These are phyloP conservation scores for Fraxinus albicans DNA, from an alignment of 305 asterid genomes.

Conservation along the genomic window DNA sequence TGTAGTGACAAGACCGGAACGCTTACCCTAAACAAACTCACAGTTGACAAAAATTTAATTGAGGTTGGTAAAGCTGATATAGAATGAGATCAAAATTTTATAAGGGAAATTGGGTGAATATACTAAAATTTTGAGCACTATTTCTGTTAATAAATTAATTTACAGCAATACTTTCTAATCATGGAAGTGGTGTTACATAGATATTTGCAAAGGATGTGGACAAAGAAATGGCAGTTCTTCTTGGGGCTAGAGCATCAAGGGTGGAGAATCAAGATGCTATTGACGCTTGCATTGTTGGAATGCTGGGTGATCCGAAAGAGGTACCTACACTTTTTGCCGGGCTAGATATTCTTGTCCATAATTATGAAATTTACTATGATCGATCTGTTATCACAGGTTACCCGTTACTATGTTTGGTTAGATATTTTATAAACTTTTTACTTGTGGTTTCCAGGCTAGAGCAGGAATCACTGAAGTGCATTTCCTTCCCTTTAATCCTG, in stretches of 20 bases:
- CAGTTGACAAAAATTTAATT: slow-evolving; percentile 45
- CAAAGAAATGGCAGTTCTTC: slow-evolving; percentile 56
- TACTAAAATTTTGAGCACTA: neutral
- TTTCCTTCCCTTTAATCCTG: slow-evolving; percentile 54
- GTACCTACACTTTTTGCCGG: slow-evolving; percentile 25
- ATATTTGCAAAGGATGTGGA: slow-evolving; percentile 59
- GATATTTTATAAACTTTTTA: neutral
- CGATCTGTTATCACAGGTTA: neutral
- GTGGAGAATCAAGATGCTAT: slow-evolving; percentile 95
- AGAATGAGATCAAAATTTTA: neutral
- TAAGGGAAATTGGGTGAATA: neutral
- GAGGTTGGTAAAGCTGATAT: slow-evolving; percentile 44
- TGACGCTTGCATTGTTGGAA: slow-evolving; percentile 86
- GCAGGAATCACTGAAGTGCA: slow-evolving; percentile 57
- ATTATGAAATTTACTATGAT: neutral
- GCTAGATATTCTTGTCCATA: neutral
- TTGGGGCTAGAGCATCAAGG: slow-evolving; percentile 86
- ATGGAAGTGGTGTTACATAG: slow-evolving; percentile 19
- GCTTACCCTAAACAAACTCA: slow-evolving; percentile 57
- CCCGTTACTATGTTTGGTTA: neutral
- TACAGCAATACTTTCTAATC: neutral
- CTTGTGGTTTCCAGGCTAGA: slow-evolving; percentile 38
- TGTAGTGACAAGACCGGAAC: slow-evolving; percentile 70
- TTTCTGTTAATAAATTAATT: neutral
- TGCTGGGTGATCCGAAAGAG: slow-evolving; percentile 86